Conservation (phyloP, 169 alveolate genomes). For the Plasmodium knowlesi region DNA sequence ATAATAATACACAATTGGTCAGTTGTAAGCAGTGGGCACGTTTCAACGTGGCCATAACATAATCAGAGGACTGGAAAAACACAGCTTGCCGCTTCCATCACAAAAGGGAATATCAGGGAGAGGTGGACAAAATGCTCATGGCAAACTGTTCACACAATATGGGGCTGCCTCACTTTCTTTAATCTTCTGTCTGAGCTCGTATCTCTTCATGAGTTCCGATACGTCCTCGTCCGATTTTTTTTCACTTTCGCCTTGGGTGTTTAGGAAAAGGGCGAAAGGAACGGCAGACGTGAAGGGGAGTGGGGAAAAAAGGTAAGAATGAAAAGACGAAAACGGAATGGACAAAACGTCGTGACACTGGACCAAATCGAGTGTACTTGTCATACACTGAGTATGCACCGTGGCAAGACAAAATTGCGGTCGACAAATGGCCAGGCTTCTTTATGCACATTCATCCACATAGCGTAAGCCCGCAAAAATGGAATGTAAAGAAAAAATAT, state of each 20-base stretch:
- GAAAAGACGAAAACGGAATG: not conserved
- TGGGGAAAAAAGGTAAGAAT: no score
- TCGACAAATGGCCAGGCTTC: not conserved
- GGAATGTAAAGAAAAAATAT: not conserved
- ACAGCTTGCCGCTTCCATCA: not conserved
- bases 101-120: not conserved
- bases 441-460: not conserved
- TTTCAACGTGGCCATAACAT: not conserved
- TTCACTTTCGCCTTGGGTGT: constrained; percentile 54
- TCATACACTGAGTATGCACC: not conserved
- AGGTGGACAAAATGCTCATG: not conserved
- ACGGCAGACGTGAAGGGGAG: not conserved
- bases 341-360: not conserved
- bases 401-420: not conserved
- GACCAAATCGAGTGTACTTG: not conserved
- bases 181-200: constrained; percentile 71
- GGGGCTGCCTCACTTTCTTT: constrained; percentile 51
- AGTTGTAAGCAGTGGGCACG: not conserved
- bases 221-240: constrained; percentile 44
- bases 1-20: not conserved
- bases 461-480: not conserved
- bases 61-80: not conserved
- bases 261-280: not conserved
- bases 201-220: constrained; percentile 59
- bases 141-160: not conserved